Conservation (phyloP, 805 yeast species). For the Kodamaea leandrae region DNA sequence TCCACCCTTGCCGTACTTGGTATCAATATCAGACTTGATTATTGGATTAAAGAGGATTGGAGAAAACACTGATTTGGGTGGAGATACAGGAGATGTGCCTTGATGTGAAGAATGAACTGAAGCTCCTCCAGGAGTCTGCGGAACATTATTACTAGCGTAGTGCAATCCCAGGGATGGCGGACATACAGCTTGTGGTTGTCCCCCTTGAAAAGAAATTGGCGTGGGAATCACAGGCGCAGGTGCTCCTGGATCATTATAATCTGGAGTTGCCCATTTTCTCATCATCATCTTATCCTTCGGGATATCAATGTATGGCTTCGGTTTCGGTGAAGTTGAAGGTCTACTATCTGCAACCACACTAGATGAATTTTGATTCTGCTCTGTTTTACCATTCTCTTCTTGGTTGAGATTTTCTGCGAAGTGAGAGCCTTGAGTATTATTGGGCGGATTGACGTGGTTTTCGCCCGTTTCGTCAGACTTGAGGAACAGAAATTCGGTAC, state of each 20-base stretch:
- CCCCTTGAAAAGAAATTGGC: slow-evolving; percentile 5
- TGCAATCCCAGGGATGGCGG: too few relatives aligned
- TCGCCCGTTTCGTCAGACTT: slow-evolving; percentile 15
- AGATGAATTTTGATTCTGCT: not conserved
- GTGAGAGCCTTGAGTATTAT: not conserved
- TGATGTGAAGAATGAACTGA: not conserved
- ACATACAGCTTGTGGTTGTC: too few relatives aligned
- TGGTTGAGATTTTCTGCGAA: slow-evolving; percentile 1
- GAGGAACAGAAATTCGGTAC: not conserved
- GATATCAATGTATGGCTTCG: slow-evolving; percentile 40
- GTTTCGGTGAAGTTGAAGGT: slow-evolving; percentile 1
- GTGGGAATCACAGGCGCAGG: slow-evolving; percentile 63
- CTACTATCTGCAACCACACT: too few relatives aligned
- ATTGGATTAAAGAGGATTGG: slow-evolving; percentile 81
- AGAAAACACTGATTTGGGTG: slow-evolving; percentile 61
- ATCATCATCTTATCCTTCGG: slow-evolving; percentile 60
- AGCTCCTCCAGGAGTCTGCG: not conserved
- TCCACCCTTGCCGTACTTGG: slow-evolving; percentile 87
- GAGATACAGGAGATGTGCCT: not conserved
- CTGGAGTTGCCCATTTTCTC: slow-evolving; percentile 42
- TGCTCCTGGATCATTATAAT: slow-evolving; percentile 80
- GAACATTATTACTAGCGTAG: not conserved
- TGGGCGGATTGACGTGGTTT: not conserved
- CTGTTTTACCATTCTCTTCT: slow-evolving; percentile 1
- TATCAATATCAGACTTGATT: slow-evolving; percentile 71